Percentiles rank a stretch among this genome's conserved stretches.
phyloP scores from a whole-genome alignment of 768 basidiomycete genomes.

The Xerocomellus amylosporus region DNA sequence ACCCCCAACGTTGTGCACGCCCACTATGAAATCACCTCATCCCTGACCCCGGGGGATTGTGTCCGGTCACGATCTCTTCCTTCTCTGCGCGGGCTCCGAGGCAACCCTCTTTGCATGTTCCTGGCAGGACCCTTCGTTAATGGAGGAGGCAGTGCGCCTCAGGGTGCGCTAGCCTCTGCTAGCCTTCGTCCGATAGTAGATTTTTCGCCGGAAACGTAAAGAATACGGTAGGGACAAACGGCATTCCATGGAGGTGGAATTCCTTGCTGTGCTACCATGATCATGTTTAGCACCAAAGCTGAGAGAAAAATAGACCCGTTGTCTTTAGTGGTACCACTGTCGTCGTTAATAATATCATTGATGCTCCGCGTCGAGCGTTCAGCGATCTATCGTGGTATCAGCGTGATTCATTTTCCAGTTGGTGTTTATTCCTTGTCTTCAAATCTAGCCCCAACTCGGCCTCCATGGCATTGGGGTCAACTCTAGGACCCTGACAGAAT shows the following conservation, averaged over 20 bases:
- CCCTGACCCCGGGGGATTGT: slow-evolving; percentile 11
- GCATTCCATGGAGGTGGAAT: background rate
- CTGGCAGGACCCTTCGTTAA: slow-evolving; percentile 21
- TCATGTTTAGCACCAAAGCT: background rate
- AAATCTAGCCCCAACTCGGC: slow-evolving; percentile 1
- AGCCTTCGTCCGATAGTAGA: background rate
- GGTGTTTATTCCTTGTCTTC: background rate
- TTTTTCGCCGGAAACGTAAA: slow-evolving; percentile 13
- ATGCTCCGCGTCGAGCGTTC: slow-evolving; percentile 2
- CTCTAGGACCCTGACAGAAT: slow-evolving; percentile 6
- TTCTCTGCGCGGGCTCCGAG: slow-evolving; percentile 34
- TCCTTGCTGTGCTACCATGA: background rate
- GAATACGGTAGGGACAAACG: slow-evolving; percentile 1
- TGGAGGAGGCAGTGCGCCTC: slow-evolving; percentile 19
- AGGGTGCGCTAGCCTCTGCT: slow-evolving; percentile 2
- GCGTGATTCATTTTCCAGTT: slow-evolving; percentile 13
- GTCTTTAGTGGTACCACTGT: background rate
- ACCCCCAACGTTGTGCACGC: slow-evolving; percentile 6
- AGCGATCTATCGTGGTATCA: slow-evolving; percentile 8
- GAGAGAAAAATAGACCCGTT: background rate
- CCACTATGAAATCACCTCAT: slow-evolving; percentile 24
- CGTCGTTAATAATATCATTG: slow-evolving; percentile 14
- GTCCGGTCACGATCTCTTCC: background rate
- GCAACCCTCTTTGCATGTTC: slow-evolving; percentile 24
- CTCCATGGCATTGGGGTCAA: background rate